Evolutionary conservation across 2,329 filamentous ascomycete species (phyloP), one percentile per base, ranked within the genome.

Genomic region (Fusarium sp.): DNA sequence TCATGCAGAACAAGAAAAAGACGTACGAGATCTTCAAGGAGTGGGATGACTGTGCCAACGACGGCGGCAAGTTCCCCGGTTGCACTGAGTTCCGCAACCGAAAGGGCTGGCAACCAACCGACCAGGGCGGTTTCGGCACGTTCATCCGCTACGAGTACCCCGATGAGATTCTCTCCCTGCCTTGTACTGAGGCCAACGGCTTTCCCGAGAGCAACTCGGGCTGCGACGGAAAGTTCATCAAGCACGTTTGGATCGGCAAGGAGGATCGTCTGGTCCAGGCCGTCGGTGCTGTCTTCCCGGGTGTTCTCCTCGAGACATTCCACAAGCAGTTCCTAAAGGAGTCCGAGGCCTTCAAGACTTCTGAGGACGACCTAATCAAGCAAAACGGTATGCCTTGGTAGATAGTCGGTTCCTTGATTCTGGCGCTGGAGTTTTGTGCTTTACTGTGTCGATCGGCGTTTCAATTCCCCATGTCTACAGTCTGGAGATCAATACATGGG

Each of bases 1-100:
- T 88, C 37, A 83, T 86, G 10, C 86, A 88, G 78, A 86, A 86
- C 76, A 85, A 85, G 73, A 74, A 80, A 7, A 82, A 82, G 67
- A 86, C 84, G 0, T 83, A 83, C 72, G 80, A 84, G 38, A 85
- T 88, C 44, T 79, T 88, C 48, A 82, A 84, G 67, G 84, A 84
- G 48, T 88, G 86, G 86, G 79, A 81, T 27, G 78, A 77, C 45
- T 85, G 83, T 60, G 78, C 83, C 27, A 77, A 82, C 35, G 82
- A 84, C 1, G 74, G 78, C 38, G 80, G 80, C 67, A 80, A 78
- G 48, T 79, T 78, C 67, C 80, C 82, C 37, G 78, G 79, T 10
- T 85, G 83, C 71, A 76, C 77, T 31, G 78, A 82, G 52, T 83
- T 82, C 73, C 80, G 80, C 31, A 73, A 73, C 57, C 80, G 79